Percentiles rank a stretch among this genome's conserved stretches.
Evolutionary conservation across 805 yeast genomes (phyloP).

Genomic region (Candida tallmaniae): DNA sequence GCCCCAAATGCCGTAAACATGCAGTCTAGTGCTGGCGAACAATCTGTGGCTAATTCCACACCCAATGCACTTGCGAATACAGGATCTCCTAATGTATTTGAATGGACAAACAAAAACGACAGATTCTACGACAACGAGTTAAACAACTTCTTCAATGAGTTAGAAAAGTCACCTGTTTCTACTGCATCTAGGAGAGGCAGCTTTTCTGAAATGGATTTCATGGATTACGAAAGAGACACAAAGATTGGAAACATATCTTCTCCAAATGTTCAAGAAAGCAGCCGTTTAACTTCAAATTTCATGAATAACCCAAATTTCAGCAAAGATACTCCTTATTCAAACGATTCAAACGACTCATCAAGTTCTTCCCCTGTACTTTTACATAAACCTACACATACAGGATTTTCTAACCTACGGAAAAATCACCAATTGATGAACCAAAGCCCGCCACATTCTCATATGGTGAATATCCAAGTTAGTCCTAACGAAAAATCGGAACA

Average conservation of each 20-base stretch:
- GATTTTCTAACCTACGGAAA: not conserved
- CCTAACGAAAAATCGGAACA: not conserved
- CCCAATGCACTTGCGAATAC: not conserved
- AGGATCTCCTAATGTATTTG: conserved; percentile 9
- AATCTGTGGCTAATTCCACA: no score
- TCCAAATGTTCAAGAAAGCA: no score
- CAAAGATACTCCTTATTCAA: conserved; percentile 10
- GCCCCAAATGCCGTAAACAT: not conserved
- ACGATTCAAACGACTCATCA: conserved; percentile 12
- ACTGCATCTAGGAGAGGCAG: conserved; percentile 12
- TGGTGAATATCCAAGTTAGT: no score
- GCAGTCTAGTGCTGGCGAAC: not conserved
- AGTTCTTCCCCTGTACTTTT: conserved; percentile 14
- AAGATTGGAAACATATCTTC: not conserved
- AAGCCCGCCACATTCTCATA: no score
- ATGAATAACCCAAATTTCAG: no score
- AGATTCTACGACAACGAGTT: conserved; percentile 8
- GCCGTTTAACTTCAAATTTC: not conserved
- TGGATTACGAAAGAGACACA: not conserved
- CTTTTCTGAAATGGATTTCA: conserved; percentile 1
- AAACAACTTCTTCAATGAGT: conserved; percentile 10
- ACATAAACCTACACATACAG: conserved; percentile 1
- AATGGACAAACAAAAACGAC: conserved; percentile 11
- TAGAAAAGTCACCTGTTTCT: conserved; percentile 13
- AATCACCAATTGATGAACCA: no score